A percentile compares a stretch with the other conserved stretches of the same genome.
Conservation (phyloP, 371 early-diverging fungal species). For the Actinomortierella wolfii region DNA sequence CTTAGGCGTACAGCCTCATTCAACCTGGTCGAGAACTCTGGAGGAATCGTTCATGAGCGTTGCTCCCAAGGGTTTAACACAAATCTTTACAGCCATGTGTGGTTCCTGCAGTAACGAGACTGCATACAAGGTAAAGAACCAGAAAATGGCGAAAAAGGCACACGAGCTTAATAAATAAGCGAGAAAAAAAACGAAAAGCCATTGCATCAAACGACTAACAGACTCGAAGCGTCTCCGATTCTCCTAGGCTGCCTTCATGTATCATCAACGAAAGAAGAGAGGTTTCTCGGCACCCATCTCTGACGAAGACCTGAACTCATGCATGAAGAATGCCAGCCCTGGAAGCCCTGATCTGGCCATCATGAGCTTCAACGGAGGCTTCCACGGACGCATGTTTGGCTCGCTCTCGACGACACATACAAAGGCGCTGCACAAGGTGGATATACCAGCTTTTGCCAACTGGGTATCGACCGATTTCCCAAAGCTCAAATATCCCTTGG, state of each 20-base stretch:
- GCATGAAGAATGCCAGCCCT: conserved; percentile 73
- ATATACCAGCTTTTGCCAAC: conserved; percentile 71
- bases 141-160: too few species aligned
- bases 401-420: conserved; percentile 72
- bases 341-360: conserved; percentile 74
- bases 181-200: too few species aligned
- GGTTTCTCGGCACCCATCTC: conserved; percentile 54
- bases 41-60: conserved; percentile 72
- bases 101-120: conserved; percentile 81
- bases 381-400: conserved; percentile 79
- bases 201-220: too few species aligned
- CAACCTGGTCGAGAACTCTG: conserved; percentile 67
- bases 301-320: conserved; percentile 55
- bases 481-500: conserved; percentile 64
- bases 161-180: too few species aligned
- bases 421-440: conserved; percentile 75
- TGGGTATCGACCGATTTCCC: conserved; percentile 65
- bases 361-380: conserved; percentile 68
- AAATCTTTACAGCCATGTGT: conserved; percentile 81
- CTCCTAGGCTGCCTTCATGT: conserved; percentile 70
- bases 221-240: too few species aligned
- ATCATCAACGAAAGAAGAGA: conserved; percentile 61
- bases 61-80: conserved; percentile 68
- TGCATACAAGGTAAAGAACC: conserved; percentile 63
- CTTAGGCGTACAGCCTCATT: conserved; percentile 69